Percentiles rank a stretch among this genome's conserved stretches.
phyloP scores from a whole-genome alignment of 2,329 filamentous ascomycete genomes.

The Botrytis galanthina region DNA sequence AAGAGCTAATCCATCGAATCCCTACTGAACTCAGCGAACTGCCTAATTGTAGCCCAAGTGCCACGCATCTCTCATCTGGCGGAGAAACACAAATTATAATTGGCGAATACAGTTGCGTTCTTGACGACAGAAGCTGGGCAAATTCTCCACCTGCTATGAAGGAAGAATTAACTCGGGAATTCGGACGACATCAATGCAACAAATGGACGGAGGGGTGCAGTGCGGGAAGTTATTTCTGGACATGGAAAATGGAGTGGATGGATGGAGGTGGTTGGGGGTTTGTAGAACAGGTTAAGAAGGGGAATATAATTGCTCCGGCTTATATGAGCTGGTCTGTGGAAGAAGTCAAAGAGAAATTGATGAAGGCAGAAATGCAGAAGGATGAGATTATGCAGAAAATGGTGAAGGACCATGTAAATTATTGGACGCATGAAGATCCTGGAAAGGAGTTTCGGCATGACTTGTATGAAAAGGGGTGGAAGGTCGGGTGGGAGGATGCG shows the following conservation, averaged over 20 bases:
- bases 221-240: conserved; percentile 59
- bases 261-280: conserved; percentile 62
- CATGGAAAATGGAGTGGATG: conserved; percentile 59
- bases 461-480: conserved; percentile 55
- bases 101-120: conserved; percentile 57
- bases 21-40: conserved; percentile 45
- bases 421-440: conserved; percentile 49
- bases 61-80: conserved; percentile 41
- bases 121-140: conserved; percentile 52
- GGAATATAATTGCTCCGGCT: conserved; percentile 43
- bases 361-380: conserved; percentile 43
- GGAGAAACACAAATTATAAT: conserved; percentile 50
- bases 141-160: conserved; percentile 44
- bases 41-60: conserved; percentile 39
- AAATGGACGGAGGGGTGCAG: conserved; percentile 47
- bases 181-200: conserved; percentile 49
- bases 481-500: conserved; percentile 55
- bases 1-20: conserved; percentile 50
- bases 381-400: conserved; percentile 41
- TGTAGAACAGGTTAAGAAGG: conserved; percentile 48
- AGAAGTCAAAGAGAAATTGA: conserved; percentile 41
- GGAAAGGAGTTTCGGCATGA: conserved; percentile 51
- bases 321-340: conserved; percentile 40
- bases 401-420: conserved; percentile 46
- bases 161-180: conserved; percentile 44